Conservation (phyloP, 306 rosid genomes). For the Prunus salicina region DNA sequence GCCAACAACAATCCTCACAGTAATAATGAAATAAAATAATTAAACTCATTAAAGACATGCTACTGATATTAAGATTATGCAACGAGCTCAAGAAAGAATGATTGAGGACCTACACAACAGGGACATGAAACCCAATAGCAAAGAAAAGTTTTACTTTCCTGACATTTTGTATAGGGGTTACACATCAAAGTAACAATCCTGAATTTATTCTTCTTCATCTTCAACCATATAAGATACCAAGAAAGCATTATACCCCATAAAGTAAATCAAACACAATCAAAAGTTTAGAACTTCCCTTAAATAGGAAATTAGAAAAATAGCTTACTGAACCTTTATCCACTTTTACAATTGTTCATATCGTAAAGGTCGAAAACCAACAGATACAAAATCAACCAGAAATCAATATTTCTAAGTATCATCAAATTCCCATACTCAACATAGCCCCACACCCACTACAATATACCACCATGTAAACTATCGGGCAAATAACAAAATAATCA, state of each 20-base stretch:
- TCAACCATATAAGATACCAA: background rate
- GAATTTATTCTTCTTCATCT: background rate
- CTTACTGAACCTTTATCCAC: background rate
- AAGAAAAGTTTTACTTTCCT: background rate
- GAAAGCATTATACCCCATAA: background rate
- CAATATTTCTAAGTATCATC: background rate
- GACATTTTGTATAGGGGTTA: background rate
- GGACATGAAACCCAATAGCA: background rate
- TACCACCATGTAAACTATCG: background rate
- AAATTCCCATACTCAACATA: background rate
- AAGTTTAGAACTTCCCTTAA: background rate
- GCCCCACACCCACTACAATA: background rate
- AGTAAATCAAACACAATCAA: background rate
- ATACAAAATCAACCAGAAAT: background rate
- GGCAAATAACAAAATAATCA: background rate
- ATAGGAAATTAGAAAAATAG: background rate
- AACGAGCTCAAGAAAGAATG: background rate
- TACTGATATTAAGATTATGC: background rate
- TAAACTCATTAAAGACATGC: background rate
- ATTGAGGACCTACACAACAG: background rate
- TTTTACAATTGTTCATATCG: background rate
- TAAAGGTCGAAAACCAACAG: background rate
- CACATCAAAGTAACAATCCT: background rate
- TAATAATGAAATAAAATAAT: background rate
- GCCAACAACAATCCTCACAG: constrained; percentile 15